Evolutionary conservation across 2,329 filamentous ascomycete species (phyloP).

Genomic region (Aspergillus proliferans): DNA sequence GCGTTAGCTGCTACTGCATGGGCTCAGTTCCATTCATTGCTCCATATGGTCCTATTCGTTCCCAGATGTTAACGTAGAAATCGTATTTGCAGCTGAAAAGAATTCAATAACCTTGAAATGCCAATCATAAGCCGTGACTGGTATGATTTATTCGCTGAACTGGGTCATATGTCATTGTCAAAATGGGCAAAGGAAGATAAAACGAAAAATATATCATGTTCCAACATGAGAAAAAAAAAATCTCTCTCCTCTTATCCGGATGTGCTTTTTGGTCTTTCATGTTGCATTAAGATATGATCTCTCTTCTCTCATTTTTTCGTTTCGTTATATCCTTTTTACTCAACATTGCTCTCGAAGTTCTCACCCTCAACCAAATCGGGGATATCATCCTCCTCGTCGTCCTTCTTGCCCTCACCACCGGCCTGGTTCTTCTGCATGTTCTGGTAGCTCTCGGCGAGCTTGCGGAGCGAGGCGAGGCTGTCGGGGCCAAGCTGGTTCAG

Average conservation of each 20-base stretch:
- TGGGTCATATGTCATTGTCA: not conserved
- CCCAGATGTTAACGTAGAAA: too few species aligned
- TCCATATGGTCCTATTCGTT: too few species aligned
- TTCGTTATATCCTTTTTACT: conserved; percentile 51
- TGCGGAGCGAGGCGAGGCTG: conserved; percentile 93
- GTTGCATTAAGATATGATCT: not conserved
- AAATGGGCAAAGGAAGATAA: not conserved
- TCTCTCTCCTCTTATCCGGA: too few species aligned
- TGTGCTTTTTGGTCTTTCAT: not conserved
- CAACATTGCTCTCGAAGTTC: conserved; percentile 97
- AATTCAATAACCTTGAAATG: not conserved
- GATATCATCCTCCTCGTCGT: conserved; percentile 80
- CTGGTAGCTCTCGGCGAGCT: conserved; percentile 99
- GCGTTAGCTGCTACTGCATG: too few species aligned
- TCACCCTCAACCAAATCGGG: conserved; percentile 94
- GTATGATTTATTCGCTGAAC: not conserved
- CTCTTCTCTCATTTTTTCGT: not conserved
- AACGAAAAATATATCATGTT: not conserved
- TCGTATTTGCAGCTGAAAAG: too few species aligned
- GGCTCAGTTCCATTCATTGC: too few species aligned
- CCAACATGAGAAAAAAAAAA: not conserved
- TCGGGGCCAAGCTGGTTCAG: conserved; percentile 99
- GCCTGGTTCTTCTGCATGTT: conserved; percentile 92
- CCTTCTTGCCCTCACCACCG: conserved; percentile 66
- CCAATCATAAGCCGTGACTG: not conserved